Conservation (phyloP, 139 green algal species). For the Chlamydomonas incerta region DNA sequence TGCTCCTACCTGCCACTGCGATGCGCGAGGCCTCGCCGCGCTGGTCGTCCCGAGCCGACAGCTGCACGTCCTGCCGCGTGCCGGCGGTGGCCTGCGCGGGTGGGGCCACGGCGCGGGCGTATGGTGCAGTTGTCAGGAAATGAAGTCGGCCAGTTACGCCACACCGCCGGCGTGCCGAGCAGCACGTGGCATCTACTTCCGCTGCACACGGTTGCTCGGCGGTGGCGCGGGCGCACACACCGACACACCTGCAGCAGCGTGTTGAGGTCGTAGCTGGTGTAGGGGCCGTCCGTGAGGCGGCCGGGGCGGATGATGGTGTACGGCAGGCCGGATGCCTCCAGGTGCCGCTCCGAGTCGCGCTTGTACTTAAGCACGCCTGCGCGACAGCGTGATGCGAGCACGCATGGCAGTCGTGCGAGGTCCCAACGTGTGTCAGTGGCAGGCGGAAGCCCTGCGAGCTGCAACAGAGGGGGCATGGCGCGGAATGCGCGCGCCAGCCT, state of each 20-base stretch:
- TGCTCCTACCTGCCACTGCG: conserved; percentile 73
- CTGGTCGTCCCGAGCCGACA: conserved; percentile 75
- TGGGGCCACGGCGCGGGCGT: too few species aligned
- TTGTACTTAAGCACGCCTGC: conserved; percentile 96
- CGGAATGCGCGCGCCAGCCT: too few species aligned
- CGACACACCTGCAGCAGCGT: conserved; percentile 81
- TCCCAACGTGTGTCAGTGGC: too few species aligned
- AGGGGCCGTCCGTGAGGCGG: conserved; percentile 96
- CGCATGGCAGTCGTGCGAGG: too few species aligned
- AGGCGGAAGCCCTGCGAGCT: too few species aligned
- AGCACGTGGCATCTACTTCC: too few species aligned
- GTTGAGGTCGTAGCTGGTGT: conserved; percentile 98
- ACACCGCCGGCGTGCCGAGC: too few species aligned
- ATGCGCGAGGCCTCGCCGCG: conserved; percentile 83
- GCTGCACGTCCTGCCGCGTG: conserved; percentile 55
- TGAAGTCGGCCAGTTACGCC: too few species aligned
- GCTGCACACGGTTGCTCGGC: too few species aligned
- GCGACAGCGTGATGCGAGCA: neutral
- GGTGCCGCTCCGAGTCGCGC: conserved; percentile 75
- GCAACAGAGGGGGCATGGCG: too few species aligned
- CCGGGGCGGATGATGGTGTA: conserved; percentile 94
- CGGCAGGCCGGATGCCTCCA: conserved; percentile 80
- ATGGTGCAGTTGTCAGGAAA: too few species aligned
- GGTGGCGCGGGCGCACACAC: neutral
- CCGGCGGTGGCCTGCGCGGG: conserved; percentile 60